phyloP scores from a whole-genome alignment of 2,329 filamentous ascomycete species.

The Curvularia sp. region DNA sequence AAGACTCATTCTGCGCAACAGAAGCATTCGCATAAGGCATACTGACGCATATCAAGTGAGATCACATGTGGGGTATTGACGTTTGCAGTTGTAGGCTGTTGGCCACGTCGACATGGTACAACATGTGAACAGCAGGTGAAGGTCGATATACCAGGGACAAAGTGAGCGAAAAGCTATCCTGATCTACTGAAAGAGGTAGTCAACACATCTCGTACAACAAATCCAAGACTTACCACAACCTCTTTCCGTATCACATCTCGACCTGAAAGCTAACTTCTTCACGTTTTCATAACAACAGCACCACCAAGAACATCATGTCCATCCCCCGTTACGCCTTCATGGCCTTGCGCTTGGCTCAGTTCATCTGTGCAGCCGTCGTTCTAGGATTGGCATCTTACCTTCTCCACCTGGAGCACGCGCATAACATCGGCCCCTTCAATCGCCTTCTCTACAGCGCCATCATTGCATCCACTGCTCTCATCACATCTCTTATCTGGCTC shows the following conservation, averaged over 20 bases:
- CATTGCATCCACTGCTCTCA: conserved; percentile 69
- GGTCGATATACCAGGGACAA: background rate
- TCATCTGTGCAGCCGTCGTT: conserved; percentile 71
- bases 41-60: background rate
- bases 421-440: conserved; percentile 62
- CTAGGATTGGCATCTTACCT: conserved; percentile 25
- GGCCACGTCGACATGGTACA: background rate
- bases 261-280: background rate
- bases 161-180: background rate
- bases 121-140: background rate
- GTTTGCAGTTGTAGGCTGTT: background rate
- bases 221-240: background rate
- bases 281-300: background rate
- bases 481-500: background rate
- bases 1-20: background rate
- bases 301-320: conserved; percentile 22
- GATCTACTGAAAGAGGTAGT: background rate
- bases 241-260: background rate
- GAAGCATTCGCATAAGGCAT: background rate
- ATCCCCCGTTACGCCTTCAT: conserved; percentile 60
- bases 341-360: conserved; percentile 66
- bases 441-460: conserved; percentile 79
- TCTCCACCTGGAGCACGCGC: conserved; percentile 34
- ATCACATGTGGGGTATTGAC: background rate
- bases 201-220: background rate